Percentiles rank a stretch among this genome's conserved stretches.
These are phyloP conservation scores for Pyrenophora graminea DNA, from an alignment of 2,329 filamentous ascomycete species.

Conservation along the genomic window DNA sequence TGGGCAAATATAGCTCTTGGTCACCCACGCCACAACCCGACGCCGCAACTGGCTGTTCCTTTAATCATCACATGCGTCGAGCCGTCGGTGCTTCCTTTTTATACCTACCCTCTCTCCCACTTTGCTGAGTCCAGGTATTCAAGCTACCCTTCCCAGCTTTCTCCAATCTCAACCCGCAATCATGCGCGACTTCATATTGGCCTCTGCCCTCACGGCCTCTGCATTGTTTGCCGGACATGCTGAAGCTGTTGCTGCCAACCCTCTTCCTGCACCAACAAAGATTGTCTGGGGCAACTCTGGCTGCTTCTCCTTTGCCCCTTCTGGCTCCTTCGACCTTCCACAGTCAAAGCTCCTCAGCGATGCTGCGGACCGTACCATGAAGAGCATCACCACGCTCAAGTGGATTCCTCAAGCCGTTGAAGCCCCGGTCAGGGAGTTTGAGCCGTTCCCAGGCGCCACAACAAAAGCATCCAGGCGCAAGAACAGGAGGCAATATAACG, in stretches of 20 bases:
- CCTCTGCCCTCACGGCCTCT: slow-evolving; percentile 37
- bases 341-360: slow-evolving; percentile 45
- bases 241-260: slow-evolving; percentile 57
- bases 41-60: slow-evolving; percentile 8
- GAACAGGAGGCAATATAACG: slow-evolving; percentile 26
- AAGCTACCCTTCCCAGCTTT: background rate
- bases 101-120: background rate
- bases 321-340: slow-evolving; percentile 46
- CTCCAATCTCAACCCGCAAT: slow-evolving; percentile 6
- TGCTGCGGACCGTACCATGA: slow-evolving; percentile 57
- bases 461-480: slow-evolving; percentile 23
- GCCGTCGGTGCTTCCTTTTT: background rate
- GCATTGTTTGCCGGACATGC: slow-evolving; percentile 45
- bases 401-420: slow-evolving; percentile 61
- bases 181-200: slow-evolving; percentile 40
- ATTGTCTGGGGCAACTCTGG: slow-evolving; percentile 60
- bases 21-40: slow-evolving; percentile 6
- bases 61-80: slow-evolving; percentile 1
- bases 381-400: slow-evolving; percentile 54
- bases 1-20: slow-evolving; percentile 30
- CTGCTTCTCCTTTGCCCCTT: slow-evolving; percentile 49
- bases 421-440: slow-evolving; percentile 56
- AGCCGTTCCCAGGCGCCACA: slow-evolving; percentile 55
- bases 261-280: slow-evolving; percentile 58
- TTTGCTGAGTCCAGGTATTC: background rate